Percentiles rank a stretch among this genome's conserved stretches.
Conservation (phyloP, 1,284 basidiomycete species). For the Farysia itapuensis region DNA sequence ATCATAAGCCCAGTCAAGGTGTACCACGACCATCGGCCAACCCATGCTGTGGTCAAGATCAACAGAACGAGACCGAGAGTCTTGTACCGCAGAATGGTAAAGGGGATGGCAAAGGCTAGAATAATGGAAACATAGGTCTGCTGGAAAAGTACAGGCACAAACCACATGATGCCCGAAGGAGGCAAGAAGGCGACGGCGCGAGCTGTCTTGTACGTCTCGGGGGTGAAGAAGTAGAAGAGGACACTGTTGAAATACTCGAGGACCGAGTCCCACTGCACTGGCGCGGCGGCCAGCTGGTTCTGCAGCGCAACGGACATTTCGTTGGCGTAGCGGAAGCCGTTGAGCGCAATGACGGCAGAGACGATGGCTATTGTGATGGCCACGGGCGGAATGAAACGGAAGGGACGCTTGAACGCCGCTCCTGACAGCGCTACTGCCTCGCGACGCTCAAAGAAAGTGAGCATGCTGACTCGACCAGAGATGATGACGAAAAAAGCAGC, state of each 20-base stretch:
- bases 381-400: slow-evolving; percentile 39
- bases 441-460: slow-evolving; percentile 43
- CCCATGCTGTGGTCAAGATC: slow-evolving; percentile 41
- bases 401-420: slow-evolving; percentile 41
- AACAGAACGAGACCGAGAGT: slow-evolving; percentile 29
- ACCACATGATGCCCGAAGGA: slow-evolving; percentile 38
- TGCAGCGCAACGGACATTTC: slow-evolving; percentile 4
- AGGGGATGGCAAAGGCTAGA: slow-evolving; percentile 37
- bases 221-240: slow-evolving; percentile 35
- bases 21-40: slow-evolving; percentile 46
- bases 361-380: slow-evolving; percentile 36
- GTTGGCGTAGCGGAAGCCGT: slow-evolving; percentile 35
- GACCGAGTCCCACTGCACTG: slow-evolving; percentile 16
- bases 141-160: slow-evolving; percentile 39
- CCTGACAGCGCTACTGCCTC: slow-evolving; percentile 28
- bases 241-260: slow-evolving; percentile 45
- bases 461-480: slow-evolving; percentile 26
- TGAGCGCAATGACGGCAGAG: slow-evolving; percentile 16
- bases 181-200: slow-evolving; percentile 33
- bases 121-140: slow-evolving; percentile 45
- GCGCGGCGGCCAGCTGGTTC: slow-evolving; percentile 34
- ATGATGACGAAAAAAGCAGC: slow-evolving; percentile 41
- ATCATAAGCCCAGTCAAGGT: slow-evolving; percentile 42
- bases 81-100: slow-evolving; percentile 37
- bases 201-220: slow-evolving; percentile 13